Conservation (phyloP, 352 stramenopile species). For the Globisporangium iwayamae region DNA sequence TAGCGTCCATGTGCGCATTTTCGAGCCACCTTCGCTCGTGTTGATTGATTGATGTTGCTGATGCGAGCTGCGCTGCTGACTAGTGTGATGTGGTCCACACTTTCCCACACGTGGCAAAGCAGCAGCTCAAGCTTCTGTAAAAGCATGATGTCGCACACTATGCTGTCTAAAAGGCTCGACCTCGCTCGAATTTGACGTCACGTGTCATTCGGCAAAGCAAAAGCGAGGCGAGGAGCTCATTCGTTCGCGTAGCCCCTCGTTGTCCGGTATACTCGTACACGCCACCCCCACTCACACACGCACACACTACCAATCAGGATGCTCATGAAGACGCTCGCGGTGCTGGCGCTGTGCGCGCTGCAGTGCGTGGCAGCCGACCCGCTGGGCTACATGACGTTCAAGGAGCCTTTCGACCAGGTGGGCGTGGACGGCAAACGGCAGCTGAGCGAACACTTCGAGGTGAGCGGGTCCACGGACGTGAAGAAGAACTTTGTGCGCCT, state of each 20-base stretch:
- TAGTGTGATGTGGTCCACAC: not conserved
- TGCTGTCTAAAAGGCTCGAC: not conserved
- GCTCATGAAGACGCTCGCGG: conserved; percentile 20
- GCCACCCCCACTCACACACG: not conserved
- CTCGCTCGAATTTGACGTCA: conserved; percentile 4
- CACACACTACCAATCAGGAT: not conserved
- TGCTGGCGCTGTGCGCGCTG: conserved; percentile 21
- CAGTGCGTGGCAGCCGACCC: conserved; percentile 12
- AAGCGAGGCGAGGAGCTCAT: conserved; percentile 8
- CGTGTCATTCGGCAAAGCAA: conserved; percentile 4
- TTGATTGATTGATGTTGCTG: not conserved
- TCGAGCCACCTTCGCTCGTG: not conserved
- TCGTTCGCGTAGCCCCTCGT: not conserved
- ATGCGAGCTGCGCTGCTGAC: not conserved
- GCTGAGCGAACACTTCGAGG: conserved; percentile 52
- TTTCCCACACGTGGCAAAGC: not conserved
- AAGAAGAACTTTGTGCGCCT: conserved; percentile 84
- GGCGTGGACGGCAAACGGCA: conserved; percentile 47
- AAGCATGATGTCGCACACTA: not conserved
- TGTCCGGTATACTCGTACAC: not conserved
- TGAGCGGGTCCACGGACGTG: conserved; percentile 61
- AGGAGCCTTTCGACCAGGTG: conserved; percentile 59
- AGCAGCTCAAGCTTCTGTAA: not conserved
- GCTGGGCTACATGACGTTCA: conserved; percentile 39
- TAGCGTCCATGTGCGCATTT: conserved; percentile 1